Base-by-base conservation (phyloP, 352 stramenopile genomes). In the Phytophthora hybrid region DNA sequence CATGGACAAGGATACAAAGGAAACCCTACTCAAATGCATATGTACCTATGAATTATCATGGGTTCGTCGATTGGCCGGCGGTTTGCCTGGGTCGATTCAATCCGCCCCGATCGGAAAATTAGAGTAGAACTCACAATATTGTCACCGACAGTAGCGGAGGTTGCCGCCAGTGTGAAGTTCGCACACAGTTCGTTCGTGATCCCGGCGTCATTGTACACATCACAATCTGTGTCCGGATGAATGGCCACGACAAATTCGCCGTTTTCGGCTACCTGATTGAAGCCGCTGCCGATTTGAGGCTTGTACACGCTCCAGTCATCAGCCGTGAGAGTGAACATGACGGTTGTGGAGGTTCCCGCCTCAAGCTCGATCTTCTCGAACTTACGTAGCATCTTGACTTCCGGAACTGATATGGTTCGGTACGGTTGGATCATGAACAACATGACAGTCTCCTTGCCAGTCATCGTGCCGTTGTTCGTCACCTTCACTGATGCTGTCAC, bases 351-450 rank as follows among this genome's bases (percentile, higher is more conserved):
- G 41, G 78, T 63, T 0, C 76, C 73, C 0, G 83, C 72, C 23
- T 73, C 23, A 37, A 96, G 73, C 6, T 79, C 57, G 37, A 97
- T 81, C 73, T 96, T 96, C 19, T 78, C 61, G 59, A 96, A 96
- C 46, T 87, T 85, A 53, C 90, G 88, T 46, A 97, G 83, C 64
- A 89, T 80, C 76, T 95, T 96, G 44, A 92, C 79, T 66, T 95
- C 89, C 9, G 89, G 85, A 18, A 93, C 81, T 1, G 89, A 75
- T 21, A 90, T 81, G 18, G 58, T 34, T n/a, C 85, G 87, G 31
- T 84, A 86, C 23, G 84, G 81, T 51, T 92, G 85, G 8, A 82
- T 84, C 47, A 96, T 76, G 55, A 97, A 93, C 29, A 97, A 57
- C 62, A 97, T 80, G 21, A 94, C 80, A 0, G 80, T 90, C 59